Evolutionary conservation across 2,329 filamentous ascomycete genomes (phyloP).

Genomic region (Leptosphaerulina australis): DNA sequence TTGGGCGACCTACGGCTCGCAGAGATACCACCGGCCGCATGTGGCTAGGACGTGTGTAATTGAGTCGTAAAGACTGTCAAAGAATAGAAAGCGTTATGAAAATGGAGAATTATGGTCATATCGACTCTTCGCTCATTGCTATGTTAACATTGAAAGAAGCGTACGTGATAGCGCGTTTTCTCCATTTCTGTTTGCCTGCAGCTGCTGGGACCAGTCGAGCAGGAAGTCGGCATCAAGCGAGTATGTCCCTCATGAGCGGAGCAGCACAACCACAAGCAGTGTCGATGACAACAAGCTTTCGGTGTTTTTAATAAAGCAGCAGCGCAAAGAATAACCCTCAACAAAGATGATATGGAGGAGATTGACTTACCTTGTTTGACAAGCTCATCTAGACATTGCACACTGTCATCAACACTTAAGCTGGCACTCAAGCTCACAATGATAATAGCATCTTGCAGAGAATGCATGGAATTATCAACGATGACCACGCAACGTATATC

Average conservation of each 20-base stretch:
- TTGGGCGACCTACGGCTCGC: background rate
- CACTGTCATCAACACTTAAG: background rate
- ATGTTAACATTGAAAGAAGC: background rate
- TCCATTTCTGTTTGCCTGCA: constrained; percentile 1
- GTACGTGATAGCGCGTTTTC: background rate
- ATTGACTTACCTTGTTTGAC: constrained; percentile 32
- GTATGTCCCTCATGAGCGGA: constrained; percentile 17
- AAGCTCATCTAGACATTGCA: background rate
- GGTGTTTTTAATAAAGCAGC: constrained; percentile 21
- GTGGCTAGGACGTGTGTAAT: background rate
- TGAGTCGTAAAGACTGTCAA: background rate
- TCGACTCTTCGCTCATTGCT: background rate
- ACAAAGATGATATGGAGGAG: constrained; percentile 24
- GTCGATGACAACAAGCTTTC: constrained; percentile 14
- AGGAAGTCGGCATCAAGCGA: constrained; percentile 18
- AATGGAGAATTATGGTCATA: background rate
- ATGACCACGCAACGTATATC: background rate
- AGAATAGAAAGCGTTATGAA: constrained; percentile 2
- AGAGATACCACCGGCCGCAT: background rate
- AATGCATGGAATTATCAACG: background rate
- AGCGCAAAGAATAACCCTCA: background rate
- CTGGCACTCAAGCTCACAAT: background rate
- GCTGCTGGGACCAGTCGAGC: constrained; percentile 9
- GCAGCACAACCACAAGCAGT: background rate
- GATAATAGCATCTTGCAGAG: background rate